phyloP scores from a whole-genome alignment of 176 grass and related monocot genomes.

The Oryza rufipogon region DNA sequence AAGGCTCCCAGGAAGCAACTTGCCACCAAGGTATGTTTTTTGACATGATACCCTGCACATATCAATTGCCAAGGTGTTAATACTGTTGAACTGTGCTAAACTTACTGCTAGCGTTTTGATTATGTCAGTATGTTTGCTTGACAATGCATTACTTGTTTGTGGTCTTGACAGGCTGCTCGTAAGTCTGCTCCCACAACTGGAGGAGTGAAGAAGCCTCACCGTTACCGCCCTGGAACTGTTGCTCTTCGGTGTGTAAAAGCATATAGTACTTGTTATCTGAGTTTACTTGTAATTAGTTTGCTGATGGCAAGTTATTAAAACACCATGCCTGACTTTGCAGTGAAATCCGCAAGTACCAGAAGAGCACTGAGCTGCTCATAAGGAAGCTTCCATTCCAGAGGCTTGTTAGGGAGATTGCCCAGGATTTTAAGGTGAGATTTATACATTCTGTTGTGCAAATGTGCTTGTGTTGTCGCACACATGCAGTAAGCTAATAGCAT shows the following conservation, averaged over 20 bases:
- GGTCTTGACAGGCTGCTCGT: slow-evolving; percentile 51
- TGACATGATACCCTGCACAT: not conserved
- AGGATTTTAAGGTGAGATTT: slow-evolving; percentile 65
- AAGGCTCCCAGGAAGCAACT: slow-evolving; percentile 52
- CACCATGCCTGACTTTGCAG: slow-evolving; percentile 1
- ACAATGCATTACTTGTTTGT: not conserved
- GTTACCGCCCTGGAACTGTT: slow-evolving; percentile 40
- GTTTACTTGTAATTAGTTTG: not conserved
- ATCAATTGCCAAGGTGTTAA: not conserved
- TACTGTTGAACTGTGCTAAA: not conserved
- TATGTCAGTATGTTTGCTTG: not conserved
- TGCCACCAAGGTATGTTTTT: slow-evolving; percentile 62
- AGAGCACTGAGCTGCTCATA: slow-evolving; percentile 56
- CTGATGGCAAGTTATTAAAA: not conserved
- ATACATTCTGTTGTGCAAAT: not conserved
- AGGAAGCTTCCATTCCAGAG: slow-evolving; percentile 80
- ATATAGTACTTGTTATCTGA: not conserved
- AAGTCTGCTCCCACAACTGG: slow-evolving; percentile 74
- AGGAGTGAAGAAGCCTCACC: slow-evolving; percentile 83
- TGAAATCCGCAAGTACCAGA: slow-evolving; percentile 46
- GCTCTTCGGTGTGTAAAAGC: slow-evolving; percentile 39
- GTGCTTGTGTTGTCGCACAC: too few relatives aligned
- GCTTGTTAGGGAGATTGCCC: slow-evolving; percentile 80
- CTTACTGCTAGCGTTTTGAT: not conserved
- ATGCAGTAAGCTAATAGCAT: not conserved